Evolutionary conservation across 305 asterid species (phyloP).

Genomic region (Ajuga reptans): DNA sequence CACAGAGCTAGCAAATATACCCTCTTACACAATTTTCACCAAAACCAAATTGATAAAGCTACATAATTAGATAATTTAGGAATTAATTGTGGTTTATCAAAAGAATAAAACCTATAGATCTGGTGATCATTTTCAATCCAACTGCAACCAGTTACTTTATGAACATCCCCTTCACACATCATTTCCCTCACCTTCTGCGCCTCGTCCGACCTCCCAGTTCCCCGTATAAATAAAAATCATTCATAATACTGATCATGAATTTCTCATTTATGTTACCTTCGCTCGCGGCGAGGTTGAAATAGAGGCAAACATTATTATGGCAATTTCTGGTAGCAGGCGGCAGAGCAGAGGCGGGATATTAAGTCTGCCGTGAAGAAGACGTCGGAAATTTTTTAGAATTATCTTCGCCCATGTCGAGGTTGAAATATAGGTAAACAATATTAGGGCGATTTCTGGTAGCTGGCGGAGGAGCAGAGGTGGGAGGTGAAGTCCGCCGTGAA

Average conservation of each 20-base stretch:
- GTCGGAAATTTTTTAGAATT: no score
- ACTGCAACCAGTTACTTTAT: conserved; percentile 63
- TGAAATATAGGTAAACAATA: no score
- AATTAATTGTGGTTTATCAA: conserved; percentile 44
- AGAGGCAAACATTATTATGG: conserved; percentile 59
- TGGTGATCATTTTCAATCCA: conserved; percentile 64
- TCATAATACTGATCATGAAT: no score
- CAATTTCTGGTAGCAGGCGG: conserved; percentile 53
- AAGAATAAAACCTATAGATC: conserved; percentile 49
- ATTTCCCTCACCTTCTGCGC: conserved; percentile 41
- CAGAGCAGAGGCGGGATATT: conserved; percentile 48
- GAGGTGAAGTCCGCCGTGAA: no score
- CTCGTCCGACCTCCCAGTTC: conserved; percentile 66
- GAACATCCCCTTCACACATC: conserved; percentile 34
- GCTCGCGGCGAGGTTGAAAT: conserved; percentile 68
- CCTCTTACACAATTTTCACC: no score
- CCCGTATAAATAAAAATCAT: conserved; percentile 57
- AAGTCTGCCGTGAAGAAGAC: conserved; percentile 42
- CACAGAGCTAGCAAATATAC: no score
- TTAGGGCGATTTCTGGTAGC: no score
- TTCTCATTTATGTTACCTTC: conserved; percentile 42
- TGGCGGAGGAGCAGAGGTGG: no score
- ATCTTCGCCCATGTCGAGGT: no score
- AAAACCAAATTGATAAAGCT: no score
- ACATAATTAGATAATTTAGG: no score